Conservation (phyloP, 495 filamentous ascomycete species). For the Talaromyces borbonicus region DNA sequence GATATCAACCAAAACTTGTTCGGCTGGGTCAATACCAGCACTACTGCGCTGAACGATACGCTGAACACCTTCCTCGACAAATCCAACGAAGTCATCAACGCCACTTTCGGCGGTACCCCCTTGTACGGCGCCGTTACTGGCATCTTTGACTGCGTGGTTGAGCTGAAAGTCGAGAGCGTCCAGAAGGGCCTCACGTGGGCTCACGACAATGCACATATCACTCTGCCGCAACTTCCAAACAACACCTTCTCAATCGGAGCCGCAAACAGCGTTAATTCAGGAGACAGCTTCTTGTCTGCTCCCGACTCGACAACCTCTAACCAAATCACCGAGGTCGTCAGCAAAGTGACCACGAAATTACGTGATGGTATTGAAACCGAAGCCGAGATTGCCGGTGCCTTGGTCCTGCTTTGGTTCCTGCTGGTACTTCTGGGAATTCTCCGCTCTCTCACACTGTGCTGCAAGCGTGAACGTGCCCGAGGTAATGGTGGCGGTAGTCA, state of each 20-base stretch:
- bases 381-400: constrained; percentile 59
- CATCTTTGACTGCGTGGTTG: constrained; percentile 65
- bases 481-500: constrained; percentile 38
- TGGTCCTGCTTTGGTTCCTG: constrained; percentile 68
- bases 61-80: constrained; percentile 71
- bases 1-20: constrained; percentile 78
- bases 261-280: constrained; percentile 42
- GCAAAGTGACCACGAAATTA: constrained; percentile 52
- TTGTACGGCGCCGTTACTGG: constrained; percentile 63
- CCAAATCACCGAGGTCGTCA: constrained; percentile 69
- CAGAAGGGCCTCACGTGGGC: constrained; percentile 86
- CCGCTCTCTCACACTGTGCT: constrained; percentile 47
- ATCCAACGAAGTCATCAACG: constrained; percentile 59
- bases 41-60: constrained; percentile 71
- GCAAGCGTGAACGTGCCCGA: constrained; percentile 29
- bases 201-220: constrained; percentile 70
- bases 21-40: constrained; percentile 77
- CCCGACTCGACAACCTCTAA: constrained; percentile 60
- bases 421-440: constrained; percentile 63
- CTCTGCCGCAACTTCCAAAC: constrained; percentile 66
- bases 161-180: constrained; percentile 63
- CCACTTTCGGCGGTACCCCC: constrained; percentile 70
- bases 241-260: constrained; percentile 81
- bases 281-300: constrained; percentile 65
- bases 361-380: constrained; percentile 57